phyloP scores from a whole-genome alignment of 768 basidiomycete species.

The Lentinus tigrinus region DNA sequence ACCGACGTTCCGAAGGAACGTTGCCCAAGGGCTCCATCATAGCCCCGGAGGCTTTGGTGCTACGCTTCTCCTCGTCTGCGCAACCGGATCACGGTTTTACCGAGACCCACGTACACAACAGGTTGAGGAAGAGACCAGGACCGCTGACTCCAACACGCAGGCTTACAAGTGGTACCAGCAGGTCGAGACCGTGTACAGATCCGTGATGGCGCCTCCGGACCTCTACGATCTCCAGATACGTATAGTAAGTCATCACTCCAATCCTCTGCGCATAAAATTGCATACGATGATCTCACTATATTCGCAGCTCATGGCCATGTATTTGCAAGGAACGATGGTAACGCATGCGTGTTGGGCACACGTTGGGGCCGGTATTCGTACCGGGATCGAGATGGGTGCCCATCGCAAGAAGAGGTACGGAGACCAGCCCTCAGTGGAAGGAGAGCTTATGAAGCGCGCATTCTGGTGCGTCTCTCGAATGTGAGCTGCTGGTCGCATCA shows the following conservation, averaged over 20 bases:
- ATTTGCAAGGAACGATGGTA: constrained; percentile 52
- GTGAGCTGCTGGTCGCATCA: too few relatives aligned
- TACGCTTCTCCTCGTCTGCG: constrained; percentile 69
- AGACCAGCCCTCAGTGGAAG: constrained; percentile 40
- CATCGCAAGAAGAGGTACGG: constrained; percentile 41
- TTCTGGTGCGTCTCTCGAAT: constrained; percentile 39
- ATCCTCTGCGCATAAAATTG: neutral
- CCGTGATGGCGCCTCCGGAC: constrained; percentile 47
- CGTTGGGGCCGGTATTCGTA: constrained; percentile 38
- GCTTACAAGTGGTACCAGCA: constrained; percentile 64
- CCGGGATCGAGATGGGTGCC: constrained; percentile 42
- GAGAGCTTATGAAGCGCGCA: constrained; percentile 60
- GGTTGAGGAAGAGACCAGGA: neutral
- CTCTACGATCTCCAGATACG: constrained; percentile 67
- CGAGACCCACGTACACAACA: constrained; percentile 38
- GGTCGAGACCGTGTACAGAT: constrained; percentile 52
- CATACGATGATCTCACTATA: neutral
- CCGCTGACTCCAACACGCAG: constrained; percentile 37
- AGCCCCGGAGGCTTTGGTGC: constrained; percentile 52
- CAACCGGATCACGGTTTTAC: constrained; percentile 55
- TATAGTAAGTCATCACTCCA: constrained; percentile 38
- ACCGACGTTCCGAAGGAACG: constrained; percentile 57
- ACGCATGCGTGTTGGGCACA: constrained; percentile 65
- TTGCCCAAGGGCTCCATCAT: constrained; percentile 49
- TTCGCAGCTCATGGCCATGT: constrained; percentile 50